These are phyloP conservation scores for Ramalina intermedia DNA, from an alignment of 495 filamentous ascomycete species.

Conservation along the genomic window DNA sequence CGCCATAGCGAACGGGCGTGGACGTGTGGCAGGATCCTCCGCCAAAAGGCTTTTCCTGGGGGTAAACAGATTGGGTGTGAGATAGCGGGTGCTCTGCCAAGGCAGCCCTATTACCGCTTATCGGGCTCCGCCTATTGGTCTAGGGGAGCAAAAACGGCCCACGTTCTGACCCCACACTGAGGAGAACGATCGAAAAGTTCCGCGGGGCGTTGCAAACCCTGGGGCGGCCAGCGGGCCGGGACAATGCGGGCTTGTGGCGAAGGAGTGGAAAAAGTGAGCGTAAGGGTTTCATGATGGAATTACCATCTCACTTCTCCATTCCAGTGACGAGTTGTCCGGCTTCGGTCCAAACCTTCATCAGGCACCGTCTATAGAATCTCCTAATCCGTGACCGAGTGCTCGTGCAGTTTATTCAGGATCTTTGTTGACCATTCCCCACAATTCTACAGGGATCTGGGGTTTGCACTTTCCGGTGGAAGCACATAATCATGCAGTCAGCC, in stretches of 20 bases:
- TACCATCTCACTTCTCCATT: background rate
- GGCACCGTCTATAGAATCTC: slow-evolving; percentile 17
- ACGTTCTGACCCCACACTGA: background rate
- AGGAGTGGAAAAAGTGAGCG: background rate
- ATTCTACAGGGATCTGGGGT: slow-evolving; percentile 44
- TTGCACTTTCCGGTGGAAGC: slow-evolving; percentile 66
- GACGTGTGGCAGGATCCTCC: no score
- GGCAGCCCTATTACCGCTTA: background rate
- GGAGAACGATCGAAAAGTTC: no score
- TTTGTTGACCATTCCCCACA: slow-evolving; percentile 37
- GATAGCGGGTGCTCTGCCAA: no score
- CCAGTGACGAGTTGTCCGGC: background rate
- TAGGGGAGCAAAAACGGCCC: background rate
- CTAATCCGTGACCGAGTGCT: slow-evolving; percentile 44
- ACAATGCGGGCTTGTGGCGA: background rate
- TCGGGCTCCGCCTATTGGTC: background rate
- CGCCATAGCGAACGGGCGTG: no score
- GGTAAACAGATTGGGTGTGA: no score
- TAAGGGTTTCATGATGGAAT: background rate
- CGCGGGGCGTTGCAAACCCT: no score
- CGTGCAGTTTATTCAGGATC: slow-evolving; percentile 16
- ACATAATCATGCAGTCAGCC: slow-evolving; percentile 54
- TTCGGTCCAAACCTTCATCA: background rate
- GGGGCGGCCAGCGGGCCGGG: background rate
- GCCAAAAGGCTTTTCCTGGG: no score